Evolutionary conservation across 257 asterid genomes (phyloP).

Genomic region (Nicotiana attenuata): DNA sequence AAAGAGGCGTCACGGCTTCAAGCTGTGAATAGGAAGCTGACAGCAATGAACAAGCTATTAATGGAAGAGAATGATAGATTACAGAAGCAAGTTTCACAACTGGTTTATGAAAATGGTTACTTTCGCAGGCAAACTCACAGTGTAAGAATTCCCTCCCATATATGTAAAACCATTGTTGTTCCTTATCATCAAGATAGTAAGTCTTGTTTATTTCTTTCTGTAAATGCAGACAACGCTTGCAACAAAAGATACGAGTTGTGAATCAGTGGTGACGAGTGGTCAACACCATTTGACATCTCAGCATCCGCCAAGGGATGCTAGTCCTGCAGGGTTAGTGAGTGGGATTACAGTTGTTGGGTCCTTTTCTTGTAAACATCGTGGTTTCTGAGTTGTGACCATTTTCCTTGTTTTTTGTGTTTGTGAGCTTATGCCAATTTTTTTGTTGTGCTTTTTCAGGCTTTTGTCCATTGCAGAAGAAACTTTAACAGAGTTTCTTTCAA

Average conservation of each 20-base stretch:
- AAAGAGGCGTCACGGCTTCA: constrained; percentile 86
- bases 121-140: constrained; percentile 65
- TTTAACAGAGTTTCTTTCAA: constrained; percentile 91
- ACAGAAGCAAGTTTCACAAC: constrained; percentile 84
- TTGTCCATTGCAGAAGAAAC: constrained; percentile 97
- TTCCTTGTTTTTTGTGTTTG: constrained; percentile 30
- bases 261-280: constrained; percentile 89
- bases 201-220: background rate
- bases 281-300: constrained; percentile 72
- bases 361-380: constrained; percentile 37
- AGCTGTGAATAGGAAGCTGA: constrained; percentile 72
- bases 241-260: constrained; percentile 83
- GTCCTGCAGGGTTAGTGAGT: constrained; percentile 91
- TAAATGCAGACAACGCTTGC: constrained; percentile 53
- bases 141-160: constrained; percentile 27
- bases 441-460: constrained; percentile 49
- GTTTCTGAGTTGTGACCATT: constrained; percentile 20
- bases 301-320: constrained; percentile 96
- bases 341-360: constrained; percentile 38
- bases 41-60: constrained; percentile 89
- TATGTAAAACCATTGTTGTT: background rate
- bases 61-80: constrained; percentile 92
- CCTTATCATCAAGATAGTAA: background rate
- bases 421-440: constrained; percentile 22
- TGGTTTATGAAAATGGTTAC: constrained; percentile 75